phyloP scores from a whole-genome alignment of 75 land plant species.

The Azolla pinnata region DNA sequence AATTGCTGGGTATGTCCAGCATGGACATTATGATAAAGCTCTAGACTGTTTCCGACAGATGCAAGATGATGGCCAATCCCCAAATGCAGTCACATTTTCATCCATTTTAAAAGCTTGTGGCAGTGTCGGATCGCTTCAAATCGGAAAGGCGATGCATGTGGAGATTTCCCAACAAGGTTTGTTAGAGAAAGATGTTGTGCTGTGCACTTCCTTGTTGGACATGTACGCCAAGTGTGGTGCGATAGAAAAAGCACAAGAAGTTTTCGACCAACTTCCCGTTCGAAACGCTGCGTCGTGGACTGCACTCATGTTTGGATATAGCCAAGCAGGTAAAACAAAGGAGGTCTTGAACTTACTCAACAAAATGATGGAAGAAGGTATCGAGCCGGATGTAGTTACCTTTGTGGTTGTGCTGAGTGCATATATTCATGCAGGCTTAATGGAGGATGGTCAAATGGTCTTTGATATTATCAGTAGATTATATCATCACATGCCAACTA shows the following conservation, averaged over 20 bases:
- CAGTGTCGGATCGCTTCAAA: slow-evolving; percentile 32
- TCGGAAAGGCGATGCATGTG: slow-evolving; percentile 29
- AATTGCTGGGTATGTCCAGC: slow-evolving; percentile 15
- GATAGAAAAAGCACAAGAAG: slow-evolving; percentile 19
- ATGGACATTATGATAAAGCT: slow-evolving; percentile 28
- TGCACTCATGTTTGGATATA: slow-evolving; percentile 40
- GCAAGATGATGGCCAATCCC: slow-evolving; percentile 20
- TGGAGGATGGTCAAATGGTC: not conserved
- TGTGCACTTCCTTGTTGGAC: slow-evolving; percentile 28
- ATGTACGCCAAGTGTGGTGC: slow-evolving; percentile 44
- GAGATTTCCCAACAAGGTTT: slow-evolving; percentile 1
- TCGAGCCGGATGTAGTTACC: slow-evolving; percentile 43
- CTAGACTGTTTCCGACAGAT: slow-evolving; percentile 38
- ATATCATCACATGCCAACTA: not conserved
- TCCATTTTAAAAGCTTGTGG: slow-evolving; percentile 46
- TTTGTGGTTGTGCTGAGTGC: slow-evolving; percentile 36
- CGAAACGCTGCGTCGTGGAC: slow-evolving; percentile 56
- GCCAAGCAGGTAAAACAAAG: slow-evolving; percentile 28
- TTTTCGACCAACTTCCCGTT: slow-evolving; percentile 36
- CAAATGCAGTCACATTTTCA: slow-evolving; percentile 45
- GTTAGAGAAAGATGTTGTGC: not conserved
- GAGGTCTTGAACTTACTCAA: slow-evolving; percentile 37
- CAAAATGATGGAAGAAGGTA: slow-evolving; percentile 43
- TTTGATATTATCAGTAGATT: not conserved
- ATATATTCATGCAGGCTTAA: not conserved